Evolutionary conservation across 2,329 filamentous ascomycete species (phyloP), one percentile per base, ranked within the genome.

Genomic region (Colletotrichum salicis): DNA sequence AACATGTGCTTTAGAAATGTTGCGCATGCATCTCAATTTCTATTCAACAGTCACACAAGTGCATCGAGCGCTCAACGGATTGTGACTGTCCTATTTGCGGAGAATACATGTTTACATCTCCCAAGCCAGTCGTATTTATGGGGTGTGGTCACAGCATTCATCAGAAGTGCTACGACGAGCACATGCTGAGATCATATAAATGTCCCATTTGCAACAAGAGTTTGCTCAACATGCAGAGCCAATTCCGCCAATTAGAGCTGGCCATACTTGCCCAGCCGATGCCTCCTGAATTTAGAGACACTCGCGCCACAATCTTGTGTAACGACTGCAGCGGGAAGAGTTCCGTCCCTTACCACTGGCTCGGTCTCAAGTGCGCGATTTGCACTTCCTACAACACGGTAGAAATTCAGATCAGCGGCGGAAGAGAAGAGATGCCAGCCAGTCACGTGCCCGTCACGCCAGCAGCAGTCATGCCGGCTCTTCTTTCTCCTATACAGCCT

Each of bases 151-250:
- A 99, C 80, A 97, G 96, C 78, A 97, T 99, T 79, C 96, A 99
- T 82, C 92, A 93, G 77, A 90, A 90, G 70, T 99, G 96, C 82
- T 96, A 97, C 78, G 90, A 94, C 57, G 90, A 96, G 76, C 93
- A 97, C 79, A 95, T 97, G 86, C 92, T 92, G 77, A 91, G 91
- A 4, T 97, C 95, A 6, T 99, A 98, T 84, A 97, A 96, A 78
- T 99, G 96, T 78, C 96, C 96, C 0, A 95, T 98, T 60, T 99
- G 96, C 87, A 97, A 93, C 84, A 97, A 96, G 82, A 97, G 94
- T 74, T 92, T 97, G n/a, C 90, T 94, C 75, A 98, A 98, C 79
- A 99, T 99, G 96, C 96, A 98, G 79, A 90, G 94, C 48, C 93
- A 97, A 76, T 99, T 98, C 84, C 91, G 94, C 60, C 96, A 96